Evolutionary conservation across 805 yeast genomes (phyloP), one percentile per base, ranked within the genome.

Genomic region (Starmerella floris): DNA sequence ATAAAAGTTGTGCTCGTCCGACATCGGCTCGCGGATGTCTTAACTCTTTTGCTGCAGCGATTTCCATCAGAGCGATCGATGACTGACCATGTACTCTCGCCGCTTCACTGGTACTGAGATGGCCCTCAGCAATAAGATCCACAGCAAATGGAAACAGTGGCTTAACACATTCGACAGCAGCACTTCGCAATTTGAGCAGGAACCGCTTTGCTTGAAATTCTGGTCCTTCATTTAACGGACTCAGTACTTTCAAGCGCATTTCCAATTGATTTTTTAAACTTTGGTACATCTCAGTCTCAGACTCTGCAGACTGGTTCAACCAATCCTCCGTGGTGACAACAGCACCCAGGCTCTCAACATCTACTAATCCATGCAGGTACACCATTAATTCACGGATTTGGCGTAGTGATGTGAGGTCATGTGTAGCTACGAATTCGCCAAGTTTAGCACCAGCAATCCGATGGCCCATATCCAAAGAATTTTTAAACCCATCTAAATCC

Each of bases 161-260:
- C 28, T 35, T 19, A 11, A 44, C 13, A 19, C 51, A 49, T 11
- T 23, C 17, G 10, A 48, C 35, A 3, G 67, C 74, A 1, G 78
- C 66, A 39, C 74, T 67, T 53, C 83, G 74, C 49, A 78, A 60
- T 0, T 82, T 67, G 3, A 80, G 62, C 3, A 82, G 54, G 40
- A 69, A 70, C 68, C 80, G 72, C 30, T 74, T 73, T 1, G 79
- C 66, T 21, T 69, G 73, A 55, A 77, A 82, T 41, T 72, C 74
- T 23, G 69, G 65, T 3, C 77, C 77, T 19, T 58, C 56, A 5
- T 53, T 47, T 1, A 44, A 46, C 30, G 62, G 44, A 22, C 67
- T 50, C 20, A 50, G 33, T 2, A 50, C 51, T 2, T 22, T 22
- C 1, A 49, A 37, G 10, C 53, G 23, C 13, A 36, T 35, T 13